Base-by-base conservation (phyloP, 2,329 filamentous ascomycete genomes). In the Ophiostoma himal-ulmi region DNA sequence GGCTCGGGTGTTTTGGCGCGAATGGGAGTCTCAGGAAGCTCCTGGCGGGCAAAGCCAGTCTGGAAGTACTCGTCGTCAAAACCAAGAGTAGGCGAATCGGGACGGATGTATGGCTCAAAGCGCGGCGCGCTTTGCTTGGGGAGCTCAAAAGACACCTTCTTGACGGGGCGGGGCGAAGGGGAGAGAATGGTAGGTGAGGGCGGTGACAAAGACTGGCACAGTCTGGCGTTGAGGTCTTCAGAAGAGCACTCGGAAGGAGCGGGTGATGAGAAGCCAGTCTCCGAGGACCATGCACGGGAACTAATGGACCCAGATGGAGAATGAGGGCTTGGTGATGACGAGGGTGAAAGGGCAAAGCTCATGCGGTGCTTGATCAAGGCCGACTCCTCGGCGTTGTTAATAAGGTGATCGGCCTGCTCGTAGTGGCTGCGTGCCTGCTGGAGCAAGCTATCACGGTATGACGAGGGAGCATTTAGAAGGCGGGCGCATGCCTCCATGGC, bases 71-170 rank as follows among this genome's bases (percentile, higher is more conserved):
- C 78, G 73, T 83, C 83, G 68, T 85, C 83, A 70, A 86, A 82
- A 13, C 86, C 86, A 6, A 88, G 82, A 0, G 86, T 88, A 1
- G 86, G 86, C 3, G 86, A 88, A 74, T 88, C 86, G 0, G 86
- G 86, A 10, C 86, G 84, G 72, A 86, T 81, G 41, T 82, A 78
- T 26, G 84, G 83, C 74, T 85, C 80, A 81, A 83, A 52, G 77
- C 75, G 74, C 30, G 74, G 68, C 48, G 48, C 36, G 1, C 71
- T 74, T 14, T 76, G 74, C 75, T 81, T 82, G 20, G 77, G 75
- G 6, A 80, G 74, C 17, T 80, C 82, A 72, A 83, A 83, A 1
- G 81, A 82, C 0, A 83, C 81, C 75, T 82, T 82, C 75, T 83
- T 82, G 73, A 67, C 71, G 36, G 64, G 71, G 22, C 54, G 66